Evolutionary conservation across 179 eudicot genomes (phyloP), one percentile per base, ranked within the genome.

Genomic region (Nepenthes alata): DNA sequence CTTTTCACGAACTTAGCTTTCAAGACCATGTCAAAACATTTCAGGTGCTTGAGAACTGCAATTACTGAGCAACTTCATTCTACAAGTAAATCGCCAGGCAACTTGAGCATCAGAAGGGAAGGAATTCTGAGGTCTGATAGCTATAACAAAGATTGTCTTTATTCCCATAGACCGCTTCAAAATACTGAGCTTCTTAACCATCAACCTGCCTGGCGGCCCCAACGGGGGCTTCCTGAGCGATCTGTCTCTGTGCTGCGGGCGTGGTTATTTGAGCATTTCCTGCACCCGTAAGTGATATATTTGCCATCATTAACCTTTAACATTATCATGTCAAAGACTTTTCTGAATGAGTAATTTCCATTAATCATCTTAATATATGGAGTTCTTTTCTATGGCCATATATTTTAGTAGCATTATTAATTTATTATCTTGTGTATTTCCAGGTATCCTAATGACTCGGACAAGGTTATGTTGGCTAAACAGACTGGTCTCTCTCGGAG

Each of bases 191-290:
- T 68, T 15, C 62, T 70, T 48, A 83, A 81, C 5, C 73, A 72
- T 47, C 90, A 75, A 62, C 90, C 84, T 7, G 81, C 82, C 37
- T 81, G 90, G 90, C 72, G 90, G 5, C 90, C 90, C 34, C 90
- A 84, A 61, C 71, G 90, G 67, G 90, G 90, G 37, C 83, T 84
- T 14, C 90, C 90, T 3, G 86, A 84, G 65, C 83, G 84, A 47
- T 86, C 90, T 9, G 86, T 84, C 9, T 62, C 83, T 4, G 84
- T 84, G 15, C 74, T 84, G 2, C 61, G 84, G 15, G 74, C 86
- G 2, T 84, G 90, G 90, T 59, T 84, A 71, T 84, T 81, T 50
- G 86, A 84, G 11, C 90, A 84, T 67, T 84, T 84, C 37, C 78
- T 84, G 11, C 90, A 84, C 70, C 90, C 90, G 90, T 84, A 77